Evolutionary conservation across 352 stramenopile genomes (phyloP).

Genomic region (Globisporangium radiosum): DNA sequence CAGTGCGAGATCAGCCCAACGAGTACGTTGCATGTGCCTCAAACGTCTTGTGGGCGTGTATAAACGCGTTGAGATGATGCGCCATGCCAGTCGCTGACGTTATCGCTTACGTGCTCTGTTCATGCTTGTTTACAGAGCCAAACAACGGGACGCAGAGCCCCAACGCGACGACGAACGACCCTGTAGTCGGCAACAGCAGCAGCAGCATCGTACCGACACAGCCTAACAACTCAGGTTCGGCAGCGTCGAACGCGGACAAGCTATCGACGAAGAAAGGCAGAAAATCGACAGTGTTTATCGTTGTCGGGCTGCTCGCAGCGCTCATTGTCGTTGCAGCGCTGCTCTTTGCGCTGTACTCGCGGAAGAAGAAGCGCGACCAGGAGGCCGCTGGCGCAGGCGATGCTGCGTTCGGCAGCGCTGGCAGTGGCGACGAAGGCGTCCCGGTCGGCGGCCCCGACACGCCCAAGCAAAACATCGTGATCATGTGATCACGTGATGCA

Average conservation of each 20-base stretch:
- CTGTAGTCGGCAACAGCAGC: background rate
- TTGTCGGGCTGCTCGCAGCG: constrained; percentile 54
- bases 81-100: too few relatives aligned
- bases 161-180: background rate
- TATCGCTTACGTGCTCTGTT: background rate
- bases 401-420: constrained; percentile 36
- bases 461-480: constrained; percentile 72
- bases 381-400: constrained; percentile 23
- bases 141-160: background rate
- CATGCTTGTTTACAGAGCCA: background rate
- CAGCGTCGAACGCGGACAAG: constrained; percentile 12
- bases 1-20: constrained; percentile 41
- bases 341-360: constrained; percentile 67
- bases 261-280: constrained; percentile 23
- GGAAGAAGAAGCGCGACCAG: constrained; percentile 61
- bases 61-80: too few relatives aligned
- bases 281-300: constrained; percentile 56
- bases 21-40: constrained; percentile 11
- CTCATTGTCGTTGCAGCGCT: constrained; percentile 59
- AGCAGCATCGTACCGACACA: background rate
- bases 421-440: constrained; percentile 26
- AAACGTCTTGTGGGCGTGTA: background rate
- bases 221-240: constrained; percentile 11
- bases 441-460: constrained; percentile 35
- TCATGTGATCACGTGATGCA: constrained; percentile 38